Base-by-base conservation (phyloP, 768 basidiomycete species). In the Suillus alpinus region DNA sequence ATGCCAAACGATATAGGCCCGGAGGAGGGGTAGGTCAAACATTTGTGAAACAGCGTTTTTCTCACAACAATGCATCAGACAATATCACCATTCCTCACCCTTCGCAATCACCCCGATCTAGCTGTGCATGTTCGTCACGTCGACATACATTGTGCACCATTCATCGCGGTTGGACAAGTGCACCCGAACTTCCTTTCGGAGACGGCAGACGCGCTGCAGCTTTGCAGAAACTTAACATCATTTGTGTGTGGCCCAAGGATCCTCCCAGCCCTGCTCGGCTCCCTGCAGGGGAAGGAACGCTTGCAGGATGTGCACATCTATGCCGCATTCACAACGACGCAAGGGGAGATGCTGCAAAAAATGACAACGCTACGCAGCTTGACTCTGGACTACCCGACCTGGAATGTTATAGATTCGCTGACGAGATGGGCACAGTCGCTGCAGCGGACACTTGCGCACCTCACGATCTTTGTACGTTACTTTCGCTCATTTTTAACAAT, bases 391-490 rank as follows among this genome's bases (percentile, higher is more conserved):
- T 77, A 72, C 56, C 82, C 85, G n/a, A 84, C 84, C 3, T 86
- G 86, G 85, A 82, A 81, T 63, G 71, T 87, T 23, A 74, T 88
- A 57, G 81, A 88, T 67, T 64, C 76, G 7, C 67, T 92, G 20
- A 86, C 89, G 10, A 69, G 64, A 23, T 92, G 91, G 89, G 70
- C 78, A 2, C 66, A 66, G 7, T 67, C 67, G 31, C 68, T 87
- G 52, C 72, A 72, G 47, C 69, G 64, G 29, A 83, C 81, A 1
- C 73, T 90, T 65, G 79, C 77, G 2, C 79, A 74, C 34, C 73
- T 92, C 64, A 84, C 84, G 0, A 71, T 92, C 47, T 84, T 76
- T 66, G 90, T 91, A 66, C 59, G 88, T 77, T 29, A 13, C 29
- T 50, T 50, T 57, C 18, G 5, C 18, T 18, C 29, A 3, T 41